Evolutionary conservation across 2,329 filamentous ascomycete genomes (phyloP).

Genomic region (Colletotrichum falcatum): DNA sequence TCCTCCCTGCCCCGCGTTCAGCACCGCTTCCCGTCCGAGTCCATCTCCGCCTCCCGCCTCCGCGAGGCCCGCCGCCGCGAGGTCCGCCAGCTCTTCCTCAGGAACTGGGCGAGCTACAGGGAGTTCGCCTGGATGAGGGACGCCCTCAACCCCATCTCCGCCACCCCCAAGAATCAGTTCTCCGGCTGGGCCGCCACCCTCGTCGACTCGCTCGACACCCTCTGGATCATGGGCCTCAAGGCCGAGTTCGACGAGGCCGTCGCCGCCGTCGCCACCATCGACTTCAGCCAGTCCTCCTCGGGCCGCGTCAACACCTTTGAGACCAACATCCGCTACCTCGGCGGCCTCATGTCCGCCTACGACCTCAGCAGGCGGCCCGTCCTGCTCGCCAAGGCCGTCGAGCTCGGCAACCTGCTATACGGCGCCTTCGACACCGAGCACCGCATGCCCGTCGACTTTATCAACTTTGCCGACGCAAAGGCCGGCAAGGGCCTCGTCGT

Average conservation of each 20-base stretch:
- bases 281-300: conserved; percentile 57
- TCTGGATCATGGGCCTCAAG: conserved; percentile 67
- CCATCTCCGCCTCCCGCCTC: conserved; percentile 41
- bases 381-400: conserved; percentile 70
- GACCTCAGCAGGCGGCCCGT: conserved; percentile 69
- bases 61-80: conserved; percentile 51
- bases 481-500: conserved; percentile 49
- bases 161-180: conserved; percentile 54
- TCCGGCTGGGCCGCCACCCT: conserved; percentile 61
- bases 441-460: conserved; percentile 67
- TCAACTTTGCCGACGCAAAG: conserved; percentile 57
- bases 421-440: conserved; percentile 76
- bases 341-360: conserved; percentile 75
- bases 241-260: conserved; percentile 63
- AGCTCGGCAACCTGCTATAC: conserved; percentile 74
- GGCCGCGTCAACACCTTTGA: conserved; percentile 72
- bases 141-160: conserved; percentile 58
- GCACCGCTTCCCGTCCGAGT: conserved; percentile 47
- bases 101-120: conserved; percentile 58
- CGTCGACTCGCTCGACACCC: conserved; percentile 61
- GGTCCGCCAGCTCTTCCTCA: conserved; percentile 50
- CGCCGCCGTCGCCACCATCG: conserved; percentile 57
- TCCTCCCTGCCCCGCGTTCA: conserved; percentile 52
- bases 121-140: conserved; percentile 60
- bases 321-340: conserved; percentile 78